A percentile compares a stretch with the other conserved stretches of the same genome.
These are phyloP conservation scores for Schizonepeta tenuifolia DNA, from an alignment of 257 asterid species.

Conservation along the genomic window DNA sequence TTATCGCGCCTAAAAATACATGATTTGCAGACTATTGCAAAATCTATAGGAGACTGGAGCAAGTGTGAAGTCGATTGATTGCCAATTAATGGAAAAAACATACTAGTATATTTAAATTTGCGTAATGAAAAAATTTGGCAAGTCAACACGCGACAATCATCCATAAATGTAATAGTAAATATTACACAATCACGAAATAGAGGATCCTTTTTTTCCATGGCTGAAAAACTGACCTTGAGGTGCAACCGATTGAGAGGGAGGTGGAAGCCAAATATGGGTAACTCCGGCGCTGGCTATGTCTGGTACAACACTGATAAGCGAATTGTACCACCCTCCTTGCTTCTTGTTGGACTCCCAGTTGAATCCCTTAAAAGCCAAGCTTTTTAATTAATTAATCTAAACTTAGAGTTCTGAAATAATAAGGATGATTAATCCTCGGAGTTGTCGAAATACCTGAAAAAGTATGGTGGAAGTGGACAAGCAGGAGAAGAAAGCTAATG, in stretches of 20 bases:
- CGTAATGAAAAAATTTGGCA: no score
- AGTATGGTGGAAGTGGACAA: conserved; percentile 45
- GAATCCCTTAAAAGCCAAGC: conserved; percentile 52
- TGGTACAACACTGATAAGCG: conserved; percentile 45
- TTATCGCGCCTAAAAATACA: no score
- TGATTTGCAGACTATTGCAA: no score
- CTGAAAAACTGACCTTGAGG: conserved; percentile 52
- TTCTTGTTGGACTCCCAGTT: conserved; percentile 58
- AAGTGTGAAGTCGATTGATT: no score
- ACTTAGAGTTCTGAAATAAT: background rate
- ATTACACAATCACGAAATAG: no score
- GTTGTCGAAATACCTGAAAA: conserved; percentile 50
- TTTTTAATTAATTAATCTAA: background rate
- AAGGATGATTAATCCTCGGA: background rate
- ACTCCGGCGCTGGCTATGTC: conserved; percentile 71
- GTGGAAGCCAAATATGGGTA: conserved; percentile 94
- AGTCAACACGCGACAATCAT: no score
- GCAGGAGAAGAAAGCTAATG: conserved; percentile 35
- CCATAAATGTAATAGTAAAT: no score
- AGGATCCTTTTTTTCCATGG: no score
- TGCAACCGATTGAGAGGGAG: conserved; percentile 68
- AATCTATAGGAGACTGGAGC: no score
- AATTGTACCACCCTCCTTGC: conserved; percentile 74
- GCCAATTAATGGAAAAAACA: no score
- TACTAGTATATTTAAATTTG: no score